A percentile compares a stretch with the other conserved stretches of the same genome.
These are phyloP conservation scores for Aureobasidium uvarum DNA, from an alignment of 2,329 filamentous ascomycete species.

Conservation along the genomic window DNA sequence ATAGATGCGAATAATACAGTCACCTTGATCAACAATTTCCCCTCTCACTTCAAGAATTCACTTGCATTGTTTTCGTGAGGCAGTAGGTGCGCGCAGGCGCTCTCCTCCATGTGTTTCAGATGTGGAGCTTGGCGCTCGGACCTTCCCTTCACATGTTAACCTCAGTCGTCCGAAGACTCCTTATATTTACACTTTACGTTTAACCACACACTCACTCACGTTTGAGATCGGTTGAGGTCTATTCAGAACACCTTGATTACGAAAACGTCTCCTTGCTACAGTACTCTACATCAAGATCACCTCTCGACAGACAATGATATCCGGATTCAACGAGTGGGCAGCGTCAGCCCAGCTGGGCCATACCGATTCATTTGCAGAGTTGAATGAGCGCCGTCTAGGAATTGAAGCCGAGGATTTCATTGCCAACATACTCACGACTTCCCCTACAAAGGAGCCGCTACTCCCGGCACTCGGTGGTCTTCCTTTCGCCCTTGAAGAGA, in stretches of 20 bases:
- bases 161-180: slow-evolving; percentile 18
- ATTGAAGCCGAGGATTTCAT: slow-evolving; percentile 92
- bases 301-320: slow-evolving; percentile 41
- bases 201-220: not conserved
- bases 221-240: not conserved
- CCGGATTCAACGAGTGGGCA: slow-evolving; percentile 58
- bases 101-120: slow-evolving; percentile 1
- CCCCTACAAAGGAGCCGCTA: slow-evolving; percentile 76
- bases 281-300: not conserved
- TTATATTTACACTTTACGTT: not conserved
- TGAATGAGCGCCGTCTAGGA: slow-evolving; percentile 73
- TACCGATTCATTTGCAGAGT: slow-evolving; percentile 63
- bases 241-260: not conserved
- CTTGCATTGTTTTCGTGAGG: not conserved
- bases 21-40: not conserved
- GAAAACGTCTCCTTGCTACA: not conserved
- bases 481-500: slow-evolving; percentile 69
- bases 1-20: slow-evolving; percentile 6
- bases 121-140: slow-evolving; percentile 19
- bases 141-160: slow-evolving; percentile 22
- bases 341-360: slow-evolving; percentile 48
- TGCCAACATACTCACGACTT: slow-evolving; percentile 68
- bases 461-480: slow-evolving; percentile 86
- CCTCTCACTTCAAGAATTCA: not conserved
- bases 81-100: not conserved